Evolutionary conservation across 768 basidiomycete genomes (phyloP), one percentile per base, ranked within the genome.

Genomic region (Cantharellus anzutake): DNA sequence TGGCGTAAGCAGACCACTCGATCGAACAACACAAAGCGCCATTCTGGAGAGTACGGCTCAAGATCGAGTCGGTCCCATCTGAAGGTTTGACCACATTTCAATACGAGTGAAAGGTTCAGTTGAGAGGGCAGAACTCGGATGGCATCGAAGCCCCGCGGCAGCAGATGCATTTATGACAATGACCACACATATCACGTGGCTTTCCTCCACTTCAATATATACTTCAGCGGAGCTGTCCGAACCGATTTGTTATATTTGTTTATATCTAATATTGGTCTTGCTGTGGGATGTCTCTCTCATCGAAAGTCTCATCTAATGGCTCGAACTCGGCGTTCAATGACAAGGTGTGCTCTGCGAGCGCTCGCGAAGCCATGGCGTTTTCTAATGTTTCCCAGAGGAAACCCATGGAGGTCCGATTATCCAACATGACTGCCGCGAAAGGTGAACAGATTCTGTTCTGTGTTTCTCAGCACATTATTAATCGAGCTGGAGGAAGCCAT

Each of bases 381-480:
- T 70, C 41, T 55, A 37, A 37, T 37, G 57, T 56, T 65, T 7
- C 38, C 35, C 64, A 96, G 89, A 88, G 91, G 63, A 98, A 99
- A 73, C 92, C 93, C 16, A 97, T 93, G 84, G 94, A 99, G 72
- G 83, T 98, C 64, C 84, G 94, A 64, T 73, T 93, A 72, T 94
- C 91, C 57, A 99, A 98, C 71, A 83, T 99, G 87, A 84, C 93
- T 63, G 94, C 94, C 50, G 94, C 94, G 35, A 98, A 98, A 77
- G 89, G 89, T 83, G 59, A n/a, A 72, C 70, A 41, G 3, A 40
- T 37, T 55, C 11, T 37, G 14, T 14, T 7, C 35, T 41, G 7
- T 42, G 38, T 42, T 57, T 37, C 14, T 41, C 34, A 11, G 20
- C 20, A 5, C 14, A 38, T 14, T 57, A 42, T 37, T 57, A 5